These are phyloP conservation scores for Citrus reticulata DNA, from an alignment of 345 rosid genomes.

Conservation along the genomic window DNA sequence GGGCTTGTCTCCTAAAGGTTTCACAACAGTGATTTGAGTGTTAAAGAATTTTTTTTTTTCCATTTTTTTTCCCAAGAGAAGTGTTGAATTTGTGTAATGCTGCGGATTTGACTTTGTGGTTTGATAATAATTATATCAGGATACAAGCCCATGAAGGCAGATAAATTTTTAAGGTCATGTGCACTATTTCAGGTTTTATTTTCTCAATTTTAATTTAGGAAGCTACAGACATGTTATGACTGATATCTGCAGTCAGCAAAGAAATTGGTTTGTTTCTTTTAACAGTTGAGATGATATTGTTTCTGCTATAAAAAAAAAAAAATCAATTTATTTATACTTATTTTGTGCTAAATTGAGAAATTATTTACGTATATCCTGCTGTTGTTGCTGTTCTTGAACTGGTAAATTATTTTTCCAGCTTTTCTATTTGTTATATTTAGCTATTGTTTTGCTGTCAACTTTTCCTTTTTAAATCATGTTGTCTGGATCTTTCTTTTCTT, in stretches of 20 bases:
- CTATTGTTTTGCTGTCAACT: slow-evolving; percentile 17
- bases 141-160: neutral
- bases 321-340: neutral
- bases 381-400: slow-evolving; percentile 10
- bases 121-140: neutral
- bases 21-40: neutral
- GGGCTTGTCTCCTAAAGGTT: neutral
- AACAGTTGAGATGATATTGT: neutral
- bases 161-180: neutral
- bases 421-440: slow-evolving; percentile 7
- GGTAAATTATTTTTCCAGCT: slow-evolving; percentile 16
- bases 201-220: neutral
- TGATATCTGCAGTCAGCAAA: neutral
- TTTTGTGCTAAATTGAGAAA: slow-evolving; percentile 13
- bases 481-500: slow-evolving; percentile 1
- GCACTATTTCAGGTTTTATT: neutral
- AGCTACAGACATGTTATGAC: neutral
- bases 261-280: neutral
- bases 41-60: neutral
- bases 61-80: no score
- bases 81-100: neutral
- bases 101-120: neutral
- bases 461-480: slow-evolving; percentile 7
- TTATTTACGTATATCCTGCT: neutral
- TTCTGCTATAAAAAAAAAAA: neutral